phyloP scores from a whole-genome alignment of 495 filamentous ascomycete genomes.

The Tuber magnatum region DNA sequence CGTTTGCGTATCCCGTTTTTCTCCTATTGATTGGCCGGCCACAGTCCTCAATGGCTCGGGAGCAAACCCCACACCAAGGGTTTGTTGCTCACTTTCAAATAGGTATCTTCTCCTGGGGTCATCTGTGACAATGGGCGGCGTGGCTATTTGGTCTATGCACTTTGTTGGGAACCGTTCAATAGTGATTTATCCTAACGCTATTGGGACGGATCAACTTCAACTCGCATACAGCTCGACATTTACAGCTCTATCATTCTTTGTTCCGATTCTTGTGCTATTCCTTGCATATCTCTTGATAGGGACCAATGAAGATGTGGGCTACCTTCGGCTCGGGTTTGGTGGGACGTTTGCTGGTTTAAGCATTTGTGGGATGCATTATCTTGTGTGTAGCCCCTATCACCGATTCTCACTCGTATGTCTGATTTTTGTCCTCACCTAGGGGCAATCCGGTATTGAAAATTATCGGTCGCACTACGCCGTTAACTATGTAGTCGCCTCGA shows the following conservation, averaged over 20 bases:
- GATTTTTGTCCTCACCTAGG: constrained; percentile 10
- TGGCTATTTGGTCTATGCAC: constrained; percentile 64
- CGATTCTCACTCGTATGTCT: background rate
- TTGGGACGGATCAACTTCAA: constrained; percentile 56
- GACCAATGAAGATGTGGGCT: constrained; percentile 50
- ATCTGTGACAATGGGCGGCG: constrained; percentile 60
- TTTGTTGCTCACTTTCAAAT: background rate
- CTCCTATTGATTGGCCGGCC: constrained; percentile 37
- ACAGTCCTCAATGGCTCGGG: background rate
- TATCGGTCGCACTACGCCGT: constrained; percentile 56
- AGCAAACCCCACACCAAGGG: constrained; percentile 16
- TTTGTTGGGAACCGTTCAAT: constrained; percentile 80
- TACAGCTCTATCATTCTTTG: constrained; percentile 70
- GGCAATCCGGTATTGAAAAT: constrained; percentile 73
- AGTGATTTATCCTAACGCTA: constrained; percentile 47
- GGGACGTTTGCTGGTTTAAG: constrained; percentile 63
- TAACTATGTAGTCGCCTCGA: constrained; percentile 59
- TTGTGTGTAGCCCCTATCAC: constrained; percentile 44
- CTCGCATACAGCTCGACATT: constrained; percentile 65
- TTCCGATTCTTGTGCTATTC: constrained; percentile 68
- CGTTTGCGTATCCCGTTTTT: constrained; percentile 24
- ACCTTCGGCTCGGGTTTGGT: constrained; percentile 53
- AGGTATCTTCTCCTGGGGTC: constrained; percentile 67
- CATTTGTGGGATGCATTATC: constrained; percentile 84
- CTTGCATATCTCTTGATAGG: constrained; percentile 62